phyloP scores from a whole-genome alignment of 805 yeast species.

The Spathaspora arborariae region DNA sequence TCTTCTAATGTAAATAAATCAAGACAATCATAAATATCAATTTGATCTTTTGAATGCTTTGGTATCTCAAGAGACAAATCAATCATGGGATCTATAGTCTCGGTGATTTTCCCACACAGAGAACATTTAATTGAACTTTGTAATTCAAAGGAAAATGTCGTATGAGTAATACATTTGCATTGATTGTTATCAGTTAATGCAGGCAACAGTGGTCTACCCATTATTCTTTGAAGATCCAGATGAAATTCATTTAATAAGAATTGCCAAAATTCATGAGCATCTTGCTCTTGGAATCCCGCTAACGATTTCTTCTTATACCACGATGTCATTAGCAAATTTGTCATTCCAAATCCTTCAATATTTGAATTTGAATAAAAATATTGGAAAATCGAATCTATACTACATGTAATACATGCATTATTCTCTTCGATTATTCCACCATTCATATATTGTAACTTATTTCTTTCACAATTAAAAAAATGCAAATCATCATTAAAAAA shows the following conservation, averaged over 20 bases:
- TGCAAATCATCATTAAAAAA: conserved; percentile 72
- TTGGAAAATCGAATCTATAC: conserved; percentile 72
- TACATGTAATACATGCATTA: conserved; percentile 73
- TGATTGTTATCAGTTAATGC: not conserved
- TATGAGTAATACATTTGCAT: conserved; percentile 81
- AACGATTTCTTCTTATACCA: conserved; percentile 82
- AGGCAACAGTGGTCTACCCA: conserved; percentile 1
- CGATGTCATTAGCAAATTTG: conserved; percentile 75
- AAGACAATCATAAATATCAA: conserved; percentile 59
- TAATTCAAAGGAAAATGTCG: conserved; percentile 77
- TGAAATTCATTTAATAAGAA: conserved; percentile 85
- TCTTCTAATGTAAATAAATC: conserved; percentile 76
- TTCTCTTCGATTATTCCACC: conserved; percentile 23
- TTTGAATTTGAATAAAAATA: conserved; percentile 65
- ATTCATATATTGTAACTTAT: conserved; percentile 17
- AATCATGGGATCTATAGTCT: conserved; percentile 81
- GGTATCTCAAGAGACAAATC: conserved; percentile 80
- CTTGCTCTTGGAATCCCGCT: conserved; percentile 97
- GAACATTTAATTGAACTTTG: conserved; percentile 77
- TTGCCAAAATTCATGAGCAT: conserved; percentile 98
- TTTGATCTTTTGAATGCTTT: conserved; percentile 23
- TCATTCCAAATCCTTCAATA: conserved; percentile 74
- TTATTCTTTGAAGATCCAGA: conserved; percentile 21
- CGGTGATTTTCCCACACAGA: conserved; percentile 60
- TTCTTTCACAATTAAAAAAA: conserved; percentile 45